These are phyloP conservation scores for Podospora australis DNA, from an alignment of 495 filamentous ascomycete genomes.

Conservation along the genomic window DNA sequence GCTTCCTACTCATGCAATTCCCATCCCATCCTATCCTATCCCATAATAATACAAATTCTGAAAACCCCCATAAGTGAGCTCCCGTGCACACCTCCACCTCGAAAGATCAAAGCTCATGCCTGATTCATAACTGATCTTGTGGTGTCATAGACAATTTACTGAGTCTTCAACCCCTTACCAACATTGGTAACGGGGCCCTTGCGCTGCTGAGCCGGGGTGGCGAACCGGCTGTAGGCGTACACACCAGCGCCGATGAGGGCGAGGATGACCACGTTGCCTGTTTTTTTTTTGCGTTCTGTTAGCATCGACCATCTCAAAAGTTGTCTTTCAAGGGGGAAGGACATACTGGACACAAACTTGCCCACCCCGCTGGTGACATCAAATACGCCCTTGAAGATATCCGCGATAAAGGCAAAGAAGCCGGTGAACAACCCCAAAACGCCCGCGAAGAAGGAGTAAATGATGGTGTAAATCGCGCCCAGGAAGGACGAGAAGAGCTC, in stretches of 20 bases:
- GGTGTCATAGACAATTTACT: no score
- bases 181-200: constrained; percentile 5
- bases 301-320: background rate
- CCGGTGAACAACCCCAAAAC: constrained; percentile 21
- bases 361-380: constrained; percentile 27
- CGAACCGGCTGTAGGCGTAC: constrained; percentile 23
- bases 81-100: no score
- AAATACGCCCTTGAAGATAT: constrained; percentile 24
- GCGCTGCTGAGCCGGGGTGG: constrained; percentile 20
- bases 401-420: constrained; percentile 22
- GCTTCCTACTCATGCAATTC: no score
- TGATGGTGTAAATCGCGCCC: constrained; percentile 21
- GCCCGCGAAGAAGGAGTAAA: constrained; percentile 22
- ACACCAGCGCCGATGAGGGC: constrained; percentile 22
- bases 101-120: no score
- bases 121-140: no score
- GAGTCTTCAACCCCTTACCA: constrained; percentile 18
- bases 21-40: no score
- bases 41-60: no score
- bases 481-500: constrained; percentile 29
- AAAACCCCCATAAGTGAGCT: no score
- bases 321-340: background rate
- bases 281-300: background rate
- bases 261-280: constrained; percentile 29
- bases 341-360: constrained; percentile 28